Conservation (phyloP, 345 rosid genomes). For the Salix viminalis region DNA sequence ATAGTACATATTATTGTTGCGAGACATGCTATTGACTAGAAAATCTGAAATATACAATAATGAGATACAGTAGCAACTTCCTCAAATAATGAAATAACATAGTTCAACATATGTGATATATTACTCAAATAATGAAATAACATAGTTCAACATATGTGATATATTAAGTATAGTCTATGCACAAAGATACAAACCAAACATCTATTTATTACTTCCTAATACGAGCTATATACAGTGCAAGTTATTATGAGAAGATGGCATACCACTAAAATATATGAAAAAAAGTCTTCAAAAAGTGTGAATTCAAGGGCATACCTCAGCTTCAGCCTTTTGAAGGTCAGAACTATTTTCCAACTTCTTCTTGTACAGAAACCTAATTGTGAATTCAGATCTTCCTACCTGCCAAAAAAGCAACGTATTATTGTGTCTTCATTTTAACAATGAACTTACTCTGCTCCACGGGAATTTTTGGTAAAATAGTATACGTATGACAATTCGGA, state of each 20-base stretch:
- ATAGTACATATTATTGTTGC: background rate
- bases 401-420: slow-evolving; percentile 27
- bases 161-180: background rate
- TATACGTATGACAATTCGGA: too few species aligned
- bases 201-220: too few species aligned
- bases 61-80: background rate
- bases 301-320: slow-evolving; percentile 50
- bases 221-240: background rate
- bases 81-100: background rate
- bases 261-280: slow-evolving; percentile 1
- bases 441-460: background rate
- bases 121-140: too few species aligned
- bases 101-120: too few species aligned
- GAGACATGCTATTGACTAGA: background rate
- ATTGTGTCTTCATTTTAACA: background rate
- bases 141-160: background rate
- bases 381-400: slow-evolving; percentile 51
- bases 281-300: background rate
- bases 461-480: background rate
- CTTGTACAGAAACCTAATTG: slow-evolving; percentile 42
- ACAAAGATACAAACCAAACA: background rate
- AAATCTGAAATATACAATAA: background rate
- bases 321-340: slow-evolving; percentile 82
- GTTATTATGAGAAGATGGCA: background rate
- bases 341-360: slow-evolving; percentile 48